Base-by-base conservation (phyloP, 2,329 filamentous ascomycete genomes). In the Penicillium sp. region DNA sequence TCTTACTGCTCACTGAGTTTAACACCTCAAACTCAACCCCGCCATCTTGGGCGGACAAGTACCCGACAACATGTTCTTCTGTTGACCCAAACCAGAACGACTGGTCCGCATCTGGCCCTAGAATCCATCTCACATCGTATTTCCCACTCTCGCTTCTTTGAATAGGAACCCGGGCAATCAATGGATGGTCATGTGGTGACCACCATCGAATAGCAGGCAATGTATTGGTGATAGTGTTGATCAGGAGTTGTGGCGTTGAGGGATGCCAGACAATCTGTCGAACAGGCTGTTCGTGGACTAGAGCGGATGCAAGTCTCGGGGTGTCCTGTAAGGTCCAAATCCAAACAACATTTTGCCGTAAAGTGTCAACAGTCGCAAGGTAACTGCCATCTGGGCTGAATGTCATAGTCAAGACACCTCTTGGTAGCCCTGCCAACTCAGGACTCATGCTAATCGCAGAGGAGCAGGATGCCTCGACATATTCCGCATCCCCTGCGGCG, bases 281-380 rank as follows among this genome's bases (percentile, higher is more conserved):
- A 29, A 78, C 69, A 4, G 68, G 64, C 36, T 75, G 69, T 42
- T 76, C 75, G 46, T 78, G 76, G 16, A 77, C 71, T 1, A 78
- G 54, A 5, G 67, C 67, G n/a, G 74, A 73, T 7, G 64, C 48
- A 8, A 75, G 61, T 7, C 50, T 60, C 2, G 68, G 62, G 0
- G 64, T 60, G 4, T 45, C 52, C 32, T 69, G 63, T 44, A 76
- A 45, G 5, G 70, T 69, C 76, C 76, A 78, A 55, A 78, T 72
- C 75, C 76, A 78, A 18, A 75, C 68, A 16, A 78, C 73, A 51
- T 76, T 75, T 13, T 76, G 71, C 7, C 71, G 67, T 19, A 65
- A 63, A n/a, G 74, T 70, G 50, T 74, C 71, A 35, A 74, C 67
- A 2, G 72, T 75, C 9, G 72, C 74, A 13, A 78, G 56, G 11